Base-by-base conservation (phyloP, 2,329 filamentous ascomycete species). In the Ilyonectria mors-panacis region DNA sequence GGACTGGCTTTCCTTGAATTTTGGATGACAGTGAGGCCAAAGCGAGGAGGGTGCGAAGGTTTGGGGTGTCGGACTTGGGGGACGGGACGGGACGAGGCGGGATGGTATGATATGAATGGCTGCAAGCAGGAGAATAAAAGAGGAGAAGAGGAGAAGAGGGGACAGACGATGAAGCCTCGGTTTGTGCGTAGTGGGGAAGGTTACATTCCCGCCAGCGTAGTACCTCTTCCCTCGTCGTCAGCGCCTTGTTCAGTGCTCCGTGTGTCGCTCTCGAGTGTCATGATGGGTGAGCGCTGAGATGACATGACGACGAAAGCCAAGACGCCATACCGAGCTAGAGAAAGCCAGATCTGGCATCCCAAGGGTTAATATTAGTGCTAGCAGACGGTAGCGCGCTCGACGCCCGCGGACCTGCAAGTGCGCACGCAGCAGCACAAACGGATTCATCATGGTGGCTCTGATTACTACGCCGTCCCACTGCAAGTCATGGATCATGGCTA, bases 381-480 rank as follows among this genome's bases (percentile, higher is more conserved):
- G 26, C 26, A 26, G 26, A 26, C 26, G 26, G 26, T 26, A 26
- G 26, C 26, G 26, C 26, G 4, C 26, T 26, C 30, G 30, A 33
- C 30, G 8, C 12, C 30, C 30, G 30, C 12, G 30, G 30, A 3
- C 8, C 8, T 33, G 8, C 30, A 33, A 12, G 12, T 10, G 4
- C 30, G 2, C 30, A 33, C 30, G 30, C 30, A 33, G 23, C 30
- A 12, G 30, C 30, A 33, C 10, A 12, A 3, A 15, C 37, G 4
- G 37, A 39, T 39, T 39, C 37, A 42, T 42, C 39, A 39, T 51
- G 47, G 35, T 51, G 57, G 39, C 39, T 51, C 47, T 39, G 37
- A 59, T 47, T 51, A 47, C 37, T 51, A 47, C 35, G 37, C 30
- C 57, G 30, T 62, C 50, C 59, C 59, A 55, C 59, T 56, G 59